These are phyloP conservation scores for Zymoseptoria ardabiliae DNA, from an alignment of 2,329 filamentous ascomycete species.

Conservation along the genomic window DNA sequence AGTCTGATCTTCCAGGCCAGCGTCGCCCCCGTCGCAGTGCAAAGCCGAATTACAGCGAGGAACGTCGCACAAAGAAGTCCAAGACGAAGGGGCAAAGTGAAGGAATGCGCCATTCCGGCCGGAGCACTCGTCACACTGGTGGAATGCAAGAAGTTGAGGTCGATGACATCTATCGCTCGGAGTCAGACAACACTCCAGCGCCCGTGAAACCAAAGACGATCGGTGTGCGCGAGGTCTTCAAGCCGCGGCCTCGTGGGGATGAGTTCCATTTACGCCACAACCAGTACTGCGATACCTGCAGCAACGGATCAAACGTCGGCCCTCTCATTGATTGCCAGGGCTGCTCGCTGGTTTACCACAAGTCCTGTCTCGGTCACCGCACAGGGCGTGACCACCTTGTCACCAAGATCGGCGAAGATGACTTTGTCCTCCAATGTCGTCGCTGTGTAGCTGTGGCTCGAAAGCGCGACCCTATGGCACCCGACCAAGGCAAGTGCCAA, in stretches of 20 bases:
- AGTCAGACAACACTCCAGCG: constrained; percentile 32
- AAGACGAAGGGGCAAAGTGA: constrained; percentile 15
- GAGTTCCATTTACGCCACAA: constrained; percentile 65
- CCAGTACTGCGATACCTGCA: constrained; percentile 66
- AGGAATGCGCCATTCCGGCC: constrained; percentile 37
- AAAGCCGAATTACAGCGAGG: neutral
- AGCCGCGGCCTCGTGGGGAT: constrained; percentile 52
- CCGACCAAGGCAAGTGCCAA: constrained; percentile 65
- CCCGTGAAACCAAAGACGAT: constrained; percentile 47
- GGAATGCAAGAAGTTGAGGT: constrained; percentile 49
- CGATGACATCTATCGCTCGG: constrained; percentile 49
- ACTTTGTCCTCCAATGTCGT: constrained; percentile 85
- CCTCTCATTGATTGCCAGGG: constrained; percentile 82
- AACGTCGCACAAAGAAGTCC: constrained; percentile 5
- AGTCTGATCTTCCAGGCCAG: constrained; percentile 34
- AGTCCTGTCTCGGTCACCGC: constrained; percentile 69
- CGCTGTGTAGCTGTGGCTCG: constrained; percentile 65
- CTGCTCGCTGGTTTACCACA: constrained; percentile 78
- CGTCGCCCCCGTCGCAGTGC: constrained; percentile 32
- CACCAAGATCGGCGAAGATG: constrained; percentile 69
- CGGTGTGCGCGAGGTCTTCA: constrained; percentile 65
- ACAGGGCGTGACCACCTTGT: constrained; percentile 74
- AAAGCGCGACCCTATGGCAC: constrained; percentile 62
- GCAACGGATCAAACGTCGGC: constrained; percentile 53
- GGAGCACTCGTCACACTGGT: constrained; percentile 38